Evolutionary conservation across 176 grass and related monocot species (phyloP).

Genomic region (Oryza australiensis): DNA sequence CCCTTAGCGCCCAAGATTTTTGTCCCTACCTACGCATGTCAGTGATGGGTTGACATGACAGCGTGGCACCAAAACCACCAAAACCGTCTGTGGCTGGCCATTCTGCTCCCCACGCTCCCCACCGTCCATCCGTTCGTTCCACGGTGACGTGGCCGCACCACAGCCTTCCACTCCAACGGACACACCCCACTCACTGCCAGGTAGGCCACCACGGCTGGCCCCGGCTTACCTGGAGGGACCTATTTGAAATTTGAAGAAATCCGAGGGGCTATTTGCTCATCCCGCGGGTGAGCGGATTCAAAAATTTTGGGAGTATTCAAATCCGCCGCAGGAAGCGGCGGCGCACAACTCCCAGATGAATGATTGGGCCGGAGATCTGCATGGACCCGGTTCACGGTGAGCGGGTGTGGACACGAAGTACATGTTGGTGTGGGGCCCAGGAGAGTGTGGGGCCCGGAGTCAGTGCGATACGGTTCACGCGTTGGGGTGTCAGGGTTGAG

Average conservation of each 20-base stretch:
- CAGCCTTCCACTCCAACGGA: background rate
- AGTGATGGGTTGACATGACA: background rate
- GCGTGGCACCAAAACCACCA: constrained; percentile 8
- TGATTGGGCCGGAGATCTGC: background rate
- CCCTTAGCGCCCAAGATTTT: background rate
- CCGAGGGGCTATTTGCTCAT: background rate
- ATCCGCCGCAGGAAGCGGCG: background rate
- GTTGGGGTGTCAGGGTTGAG: background rate
- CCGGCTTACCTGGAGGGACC: background rate
- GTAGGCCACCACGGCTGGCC: background rate
- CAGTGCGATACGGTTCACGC: background rate
- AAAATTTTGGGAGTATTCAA: constrained; percentile 3
- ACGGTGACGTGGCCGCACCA: background rate
- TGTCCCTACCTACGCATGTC: background rate
- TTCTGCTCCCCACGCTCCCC: background rate
- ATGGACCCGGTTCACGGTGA: background rate
- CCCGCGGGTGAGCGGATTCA: background rate
- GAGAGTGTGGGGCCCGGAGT: too few relatives aligned
- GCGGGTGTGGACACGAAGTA: background rate
- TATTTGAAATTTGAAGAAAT: background rate
- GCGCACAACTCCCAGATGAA: background rate
- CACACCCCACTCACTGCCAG: background rate
- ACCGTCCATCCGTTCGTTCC: background rate
- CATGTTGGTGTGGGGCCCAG: background rate
- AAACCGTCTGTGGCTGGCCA: background rate